Percentiles rank a stretch among this genome's conserved stretches.
Evolutionary conservation across 2,329 filamentous ascomycete species (phyloP).

Genomic region (Paraconiothyrium sp.): DNA sequence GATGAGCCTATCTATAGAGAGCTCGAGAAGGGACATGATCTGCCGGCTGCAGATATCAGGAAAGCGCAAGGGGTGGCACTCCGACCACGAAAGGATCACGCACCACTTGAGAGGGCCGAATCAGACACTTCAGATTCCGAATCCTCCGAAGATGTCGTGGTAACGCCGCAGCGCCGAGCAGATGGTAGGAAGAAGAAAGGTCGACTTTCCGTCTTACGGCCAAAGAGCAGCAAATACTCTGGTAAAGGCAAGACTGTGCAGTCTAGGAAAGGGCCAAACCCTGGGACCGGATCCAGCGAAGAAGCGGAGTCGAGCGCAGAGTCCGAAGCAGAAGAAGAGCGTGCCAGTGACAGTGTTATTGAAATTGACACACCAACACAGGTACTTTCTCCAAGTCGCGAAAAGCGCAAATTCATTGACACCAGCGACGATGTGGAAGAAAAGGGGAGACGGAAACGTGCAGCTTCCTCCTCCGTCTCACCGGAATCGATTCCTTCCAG

Average conservation of each 20-base stretch:
- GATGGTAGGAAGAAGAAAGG: conserved; percentile 38
- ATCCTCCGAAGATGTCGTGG: conserved; percentile 20
- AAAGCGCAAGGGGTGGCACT: conserved; percentile 42
- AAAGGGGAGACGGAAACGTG: conserved; percentile 38
- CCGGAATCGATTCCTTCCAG: conserved; percentile 36
- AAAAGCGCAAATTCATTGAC: conserved; percentile 41
- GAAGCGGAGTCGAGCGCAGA: conserved; percentile 27
- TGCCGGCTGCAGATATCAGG: conserved; percentile 42
- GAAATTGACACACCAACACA: conserved; percentile 43
- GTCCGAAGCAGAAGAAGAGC: conserved; percentile 14
- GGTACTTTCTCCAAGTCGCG: conserved; percentile 32
- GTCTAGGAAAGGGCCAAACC: conserved; percentile 5
- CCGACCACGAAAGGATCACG: conserved; percentile 40
- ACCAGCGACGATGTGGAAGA: conserved; percentile 26
- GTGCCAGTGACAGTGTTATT: conserved; percentile 25
- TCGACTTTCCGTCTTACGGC: conserved; percentile 46
- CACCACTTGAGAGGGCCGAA: conserved; percentile 32
- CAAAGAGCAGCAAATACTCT: conserved; percentile 46
- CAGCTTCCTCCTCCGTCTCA: conserved; percentile 32
- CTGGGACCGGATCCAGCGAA: conserved; percentile 18
- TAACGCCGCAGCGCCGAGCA: conserved; percentile 34
- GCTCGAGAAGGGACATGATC: conserved; percentile 34
- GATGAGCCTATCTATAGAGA: conserved; percentile 47
- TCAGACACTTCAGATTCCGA: conserved; percentile 34
- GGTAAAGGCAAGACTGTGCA: conserved; percentile 44